Conservation (phyloP, 176 grass and related monocot species). For the Microstegium vimineum region DNA sequence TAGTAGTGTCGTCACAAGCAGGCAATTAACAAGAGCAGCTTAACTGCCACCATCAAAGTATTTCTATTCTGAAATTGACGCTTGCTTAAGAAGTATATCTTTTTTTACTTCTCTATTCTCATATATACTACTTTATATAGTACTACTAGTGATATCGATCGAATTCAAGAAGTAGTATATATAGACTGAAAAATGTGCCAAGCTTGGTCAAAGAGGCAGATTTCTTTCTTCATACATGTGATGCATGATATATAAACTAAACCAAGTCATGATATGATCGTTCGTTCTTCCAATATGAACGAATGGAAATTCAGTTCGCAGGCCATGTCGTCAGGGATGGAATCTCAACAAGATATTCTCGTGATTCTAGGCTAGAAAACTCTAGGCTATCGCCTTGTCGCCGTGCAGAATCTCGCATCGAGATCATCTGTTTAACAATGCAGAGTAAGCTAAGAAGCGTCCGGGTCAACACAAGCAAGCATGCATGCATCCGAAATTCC, state of each 20-base stretch:
- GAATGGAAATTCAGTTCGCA: neutral
- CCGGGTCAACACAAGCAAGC: slow-evolving; percentile 6
- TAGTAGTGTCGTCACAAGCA: no score
- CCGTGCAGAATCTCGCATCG: slow-evolving; percentile 37
- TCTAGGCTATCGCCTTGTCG: slow-evolving; percentile 31
- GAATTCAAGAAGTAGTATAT: neutral
- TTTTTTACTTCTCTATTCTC: neutral
- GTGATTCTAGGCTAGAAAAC: slow-evolving; percentile 22
- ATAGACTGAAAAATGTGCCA: neutral
- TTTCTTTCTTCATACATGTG: neutral
- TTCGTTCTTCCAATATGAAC: neutral
- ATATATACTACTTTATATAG: no score
- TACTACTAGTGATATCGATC: no score
- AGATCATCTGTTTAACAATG: slow-evolving; percentile 33
- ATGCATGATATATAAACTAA: neutral
- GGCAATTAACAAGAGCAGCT: slow-evolving; percentile 1
- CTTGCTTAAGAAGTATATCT: neutral
- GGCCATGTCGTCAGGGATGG: neutral
- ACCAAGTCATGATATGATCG: neutral
- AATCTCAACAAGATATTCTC: slow-evolving; percentile 37
- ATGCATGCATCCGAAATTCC: slow-evolving; percentile 7
- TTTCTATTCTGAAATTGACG: neutral
- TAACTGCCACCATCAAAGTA: neutral
- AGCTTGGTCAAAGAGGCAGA: slow-evolving; percentile 19
- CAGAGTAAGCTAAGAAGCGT: neutral